Conservation (phyloP, 768 basidiomycete species). For the Lyophyllum atratum region DNA sequence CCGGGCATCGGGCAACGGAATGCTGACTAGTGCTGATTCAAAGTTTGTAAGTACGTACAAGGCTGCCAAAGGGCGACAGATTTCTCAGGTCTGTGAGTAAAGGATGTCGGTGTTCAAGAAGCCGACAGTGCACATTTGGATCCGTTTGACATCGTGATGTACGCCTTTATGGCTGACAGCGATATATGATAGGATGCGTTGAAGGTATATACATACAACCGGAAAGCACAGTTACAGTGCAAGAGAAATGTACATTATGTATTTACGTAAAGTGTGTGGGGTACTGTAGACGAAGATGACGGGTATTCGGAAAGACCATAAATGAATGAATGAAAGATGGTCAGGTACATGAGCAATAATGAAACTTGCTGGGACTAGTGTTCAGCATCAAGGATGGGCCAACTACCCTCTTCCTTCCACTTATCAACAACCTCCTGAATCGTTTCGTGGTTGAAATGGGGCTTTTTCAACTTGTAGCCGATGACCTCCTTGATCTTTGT, state of each 20-base stretch:
- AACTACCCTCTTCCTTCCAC: slow-evolving; percentile 73
- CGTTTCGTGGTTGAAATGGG: slow-evolving; percentile 60
- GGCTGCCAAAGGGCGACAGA: too few species aligned
- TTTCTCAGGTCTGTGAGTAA: too few species aligned
- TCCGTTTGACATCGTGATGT: too few species aligned
- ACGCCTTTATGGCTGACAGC: too few species aligned
- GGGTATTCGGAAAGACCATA: slow-evolving; percentile 9
- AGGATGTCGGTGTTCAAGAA: background rate
- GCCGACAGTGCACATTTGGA: background rate
- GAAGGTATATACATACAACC: background rate
- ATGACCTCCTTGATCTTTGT: slow-evolving; percentile 73
- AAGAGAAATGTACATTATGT: slow-evolving; percentile 4
- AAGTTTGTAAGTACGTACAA: too few species aligned
- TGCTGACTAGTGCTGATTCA: too few species aligned
- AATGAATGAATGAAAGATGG: slow-evolving; percentile 10
- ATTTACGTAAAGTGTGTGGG: background rate
- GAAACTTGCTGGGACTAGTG: background rate
- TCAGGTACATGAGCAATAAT: background rate
- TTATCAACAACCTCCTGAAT: slow-evolving; percentile 75
- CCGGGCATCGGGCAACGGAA: too few species aligned
- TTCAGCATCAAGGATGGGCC: slow-evolving; percentile 42
- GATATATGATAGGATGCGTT: background rate
- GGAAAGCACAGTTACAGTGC: background rate
- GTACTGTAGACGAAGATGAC: background rate
- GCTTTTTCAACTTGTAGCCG: slow-evolving; percentile 66